Percentiles rank a stretch among this genome's conserved stretches.
phyloP scores from a whole-genome alignment of 176 grass and related monocot genomes.

The Poa pratensis region DNA sequence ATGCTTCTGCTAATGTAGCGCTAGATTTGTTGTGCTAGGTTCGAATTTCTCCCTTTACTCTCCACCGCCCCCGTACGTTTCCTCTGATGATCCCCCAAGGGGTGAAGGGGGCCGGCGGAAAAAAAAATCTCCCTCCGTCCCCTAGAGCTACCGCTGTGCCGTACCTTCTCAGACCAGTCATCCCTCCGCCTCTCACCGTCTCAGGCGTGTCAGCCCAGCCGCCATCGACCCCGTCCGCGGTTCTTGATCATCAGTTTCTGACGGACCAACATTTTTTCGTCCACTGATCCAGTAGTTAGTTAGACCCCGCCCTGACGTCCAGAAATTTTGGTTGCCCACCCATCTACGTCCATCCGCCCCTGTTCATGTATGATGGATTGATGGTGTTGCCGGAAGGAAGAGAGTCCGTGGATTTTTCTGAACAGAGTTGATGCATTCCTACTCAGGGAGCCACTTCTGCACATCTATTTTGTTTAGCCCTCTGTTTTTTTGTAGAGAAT shows the following conservation, averaged over 20 bases:
- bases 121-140: background rate
- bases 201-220: background rate
- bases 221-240: background rate
- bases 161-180: background rate
- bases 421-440: conserved; percentile 25
- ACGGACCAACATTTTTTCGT: background rate
- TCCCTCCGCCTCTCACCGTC: background rate
- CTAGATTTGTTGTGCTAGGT: background rate
- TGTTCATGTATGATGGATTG: background rate
- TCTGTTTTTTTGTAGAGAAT: background rate
- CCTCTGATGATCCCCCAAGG: too few species aligned
- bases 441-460: background rate
- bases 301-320: background rate
- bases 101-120: too few species aligned
- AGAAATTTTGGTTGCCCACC: background rate
- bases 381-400: conserved; percentile 5
- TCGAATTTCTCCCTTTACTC: background rate
- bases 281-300: background rate
- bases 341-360: background rate
- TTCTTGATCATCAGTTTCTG: background rate
- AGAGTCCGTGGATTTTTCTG: background rate
- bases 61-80: background rate
- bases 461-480: background rate
- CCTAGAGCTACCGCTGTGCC: background rate
- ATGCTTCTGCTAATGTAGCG: background rate